phyloP scores from a whole-genome alignment of 805 yeast genomes.

The Hanseniaspora clermontiae region DNA sequence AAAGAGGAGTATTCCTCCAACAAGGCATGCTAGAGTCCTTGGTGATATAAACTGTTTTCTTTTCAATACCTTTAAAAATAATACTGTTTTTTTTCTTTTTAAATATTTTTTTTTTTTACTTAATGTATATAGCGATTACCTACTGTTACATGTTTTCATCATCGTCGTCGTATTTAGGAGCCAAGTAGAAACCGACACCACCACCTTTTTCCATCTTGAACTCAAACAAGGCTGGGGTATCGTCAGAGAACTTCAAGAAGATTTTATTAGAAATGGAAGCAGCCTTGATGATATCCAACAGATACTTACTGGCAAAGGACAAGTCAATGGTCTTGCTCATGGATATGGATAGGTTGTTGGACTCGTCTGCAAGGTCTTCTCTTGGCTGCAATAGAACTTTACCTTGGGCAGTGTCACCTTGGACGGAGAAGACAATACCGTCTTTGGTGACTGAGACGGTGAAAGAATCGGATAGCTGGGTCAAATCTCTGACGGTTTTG shows the following conservation, averaged over 20 bases:
- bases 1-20: conserved; percentile 40
- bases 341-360: conserved; percentile 59
- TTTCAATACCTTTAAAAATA: background rate
- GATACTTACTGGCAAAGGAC: conserved; percentile 83
- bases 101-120: background rate
- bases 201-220: conserved; percentile 76
- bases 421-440: conserved; percentile 75
- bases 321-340: conserved; percentile 77
- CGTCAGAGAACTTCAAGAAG: conserved; percentile 75
- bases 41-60: background rate
- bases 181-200: conserved; percentile 85
- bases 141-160: conserved; percentile 37
- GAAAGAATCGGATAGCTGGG: conserved; percentile 75
- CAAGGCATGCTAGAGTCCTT: background rate
- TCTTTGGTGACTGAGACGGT: conserved; percentile 81
- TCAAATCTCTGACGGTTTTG: conserved; percentile 78
- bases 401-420: conserved; percentile 87
- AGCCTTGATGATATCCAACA: conserved; percentile 85
- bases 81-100: background rate
- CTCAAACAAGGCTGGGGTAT: conserved; percentile 88
- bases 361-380: conserved; percentile 69
- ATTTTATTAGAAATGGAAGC: conserved; percentile 63
- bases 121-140: background rate
- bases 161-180: conserved; percentile 86
- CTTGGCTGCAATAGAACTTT: conserved; percentile 73